Evolutionary conservation across 768 basidiomycete species (phyloP).

Genomic region (Lentinula aciculospora): DNA sequence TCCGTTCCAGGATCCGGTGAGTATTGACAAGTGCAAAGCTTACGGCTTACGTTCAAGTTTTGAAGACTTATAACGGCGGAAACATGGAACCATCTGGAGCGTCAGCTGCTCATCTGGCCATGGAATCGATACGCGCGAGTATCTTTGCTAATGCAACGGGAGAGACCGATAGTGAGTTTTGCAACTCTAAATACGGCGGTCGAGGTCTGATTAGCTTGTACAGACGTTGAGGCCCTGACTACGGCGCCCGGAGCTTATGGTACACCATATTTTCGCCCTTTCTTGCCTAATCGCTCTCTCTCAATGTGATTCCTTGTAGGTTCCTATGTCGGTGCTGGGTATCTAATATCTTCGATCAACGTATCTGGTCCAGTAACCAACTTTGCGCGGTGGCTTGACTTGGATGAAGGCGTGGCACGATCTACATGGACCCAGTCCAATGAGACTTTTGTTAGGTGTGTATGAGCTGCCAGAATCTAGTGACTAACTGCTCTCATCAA

Average conservation of each 20-base stretch:
- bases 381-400: constrained; percentile 65
- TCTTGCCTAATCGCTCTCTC: background rate
- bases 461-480: constrained; percentile 5
- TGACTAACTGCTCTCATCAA: background rate
- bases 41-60: background rate
- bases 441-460: constrained; percentile 43
- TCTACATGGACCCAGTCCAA: constrained; percentile 57
- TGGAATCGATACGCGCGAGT: constrained; percentile 46
- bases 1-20: constrained; percentile 59
- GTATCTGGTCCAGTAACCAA: constrained; percentile 30
- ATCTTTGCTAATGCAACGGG: constrained; percentile 58
- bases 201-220: background rate
- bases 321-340: constrained; percentile 63
- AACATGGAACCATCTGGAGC: constrained; percentile 48
- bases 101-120: constrained; percentile 35
- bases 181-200: background rate
- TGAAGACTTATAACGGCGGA: constrained; percentile 66
- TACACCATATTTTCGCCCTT: constrained; percentile 15
- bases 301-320: constrained; percentile 34
- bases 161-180: constrained; percentile 46
- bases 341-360: constrained; percentile 47
- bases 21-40: constrained; percentile 7
- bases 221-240: constrained; percentile 52
- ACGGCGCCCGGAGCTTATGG: constrained; percentile 59
- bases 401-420: constrained; percentile 54